A percentile compares a stretch with the other conserved stretches of the same genome.
phyloP scores from a whole-genome alignment of 331 rosid species.

The Malus hybrid region DNA sequence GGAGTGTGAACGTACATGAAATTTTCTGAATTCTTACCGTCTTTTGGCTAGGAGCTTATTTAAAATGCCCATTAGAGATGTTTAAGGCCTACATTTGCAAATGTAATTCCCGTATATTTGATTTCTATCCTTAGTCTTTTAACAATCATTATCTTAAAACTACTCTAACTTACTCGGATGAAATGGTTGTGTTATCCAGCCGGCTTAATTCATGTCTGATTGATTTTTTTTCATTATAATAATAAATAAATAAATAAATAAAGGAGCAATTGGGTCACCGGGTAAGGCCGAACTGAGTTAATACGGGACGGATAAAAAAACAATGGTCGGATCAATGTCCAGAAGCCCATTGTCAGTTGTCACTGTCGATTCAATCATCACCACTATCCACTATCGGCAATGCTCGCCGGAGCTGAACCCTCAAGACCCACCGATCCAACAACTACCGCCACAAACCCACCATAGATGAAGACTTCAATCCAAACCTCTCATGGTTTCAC shows the following conservation, averaged over 20 bases:
- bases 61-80: too few relatives aligned
- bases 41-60: too few relatives aligned
- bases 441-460: slow-evolving; percentile 5
- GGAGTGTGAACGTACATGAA: too few relatives aligned
- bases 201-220: rapidly evolving
- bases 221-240: not conserved
- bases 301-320: not conserved
- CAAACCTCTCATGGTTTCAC: slow-evolving; percentile 27
- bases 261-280: not conserved
- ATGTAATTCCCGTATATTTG: too few relatives aligned
- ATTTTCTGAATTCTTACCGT: too few relatives aligned
- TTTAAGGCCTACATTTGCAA: too few relatives aligned
- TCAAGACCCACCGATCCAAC: not conserved
- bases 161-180: too few relatives aligned
- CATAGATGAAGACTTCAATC: slow-evolving; percentile 37
- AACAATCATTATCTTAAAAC: too few relatives aligned
- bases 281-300: not conserved
- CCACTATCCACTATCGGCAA: slow-evolving; percentile 10
- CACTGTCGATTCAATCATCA: not conserved
- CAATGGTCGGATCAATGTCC: not conserved
- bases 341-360: not conserved
- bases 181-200: too few relatives aligned
- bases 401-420: slow-evolving; percentile 33
- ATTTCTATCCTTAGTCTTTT: too few relatives aligned
- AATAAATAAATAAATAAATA: not conserved